phyloP scores from a whole-genome alignment of 2,329 filamentous ascomycete species.

The Trichophyton benhamiae region DNA sequence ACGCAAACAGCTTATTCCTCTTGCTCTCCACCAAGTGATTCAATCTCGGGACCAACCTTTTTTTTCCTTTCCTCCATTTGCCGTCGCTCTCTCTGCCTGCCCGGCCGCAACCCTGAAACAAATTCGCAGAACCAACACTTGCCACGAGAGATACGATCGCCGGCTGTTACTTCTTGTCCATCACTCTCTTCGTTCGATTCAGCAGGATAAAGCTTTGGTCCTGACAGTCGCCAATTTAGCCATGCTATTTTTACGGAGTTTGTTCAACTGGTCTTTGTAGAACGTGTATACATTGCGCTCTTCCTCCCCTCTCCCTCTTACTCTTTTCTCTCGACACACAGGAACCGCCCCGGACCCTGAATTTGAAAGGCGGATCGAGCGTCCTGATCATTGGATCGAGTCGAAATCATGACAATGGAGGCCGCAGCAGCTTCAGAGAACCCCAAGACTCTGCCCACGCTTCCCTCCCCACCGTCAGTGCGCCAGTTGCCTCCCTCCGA shows the following conservation, averaged over 20 bases:
- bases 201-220: not conserved
- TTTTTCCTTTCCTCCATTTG: not conserved
- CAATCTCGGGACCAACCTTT: not conserved
- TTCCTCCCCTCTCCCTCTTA: no score
- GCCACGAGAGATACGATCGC: not conserved
- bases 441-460: not conserved
- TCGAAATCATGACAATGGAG: constrained; percentile 4
- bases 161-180: not conserved
- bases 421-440: constrained; percentile 1
- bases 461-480: constrained; percentile 5
- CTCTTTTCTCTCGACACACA: not conserved
- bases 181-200: not conserved
- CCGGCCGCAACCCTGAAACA: not conserved
- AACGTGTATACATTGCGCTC: not conserved
- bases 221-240: not conserved
- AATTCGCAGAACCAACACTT: not conserved
- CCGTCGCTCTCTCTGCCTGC: not conserved
- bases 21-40: not conserved
- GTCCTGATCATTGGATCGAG: not conserved
- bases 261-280: not conserved
- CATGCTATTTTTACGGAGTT: constrained; percentile 1
- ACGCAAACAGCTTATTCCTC: not conserved
- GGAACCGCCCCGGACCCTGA: not conserved
- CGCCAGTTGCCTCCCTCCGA: constrained; percentile 10
- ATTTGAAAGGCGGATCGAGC: not conserved